Evolutionary conservation across 2,329 filamentous ascomycete species (phyloP).

Genomic region (Alternaria brassicae): DNA sequence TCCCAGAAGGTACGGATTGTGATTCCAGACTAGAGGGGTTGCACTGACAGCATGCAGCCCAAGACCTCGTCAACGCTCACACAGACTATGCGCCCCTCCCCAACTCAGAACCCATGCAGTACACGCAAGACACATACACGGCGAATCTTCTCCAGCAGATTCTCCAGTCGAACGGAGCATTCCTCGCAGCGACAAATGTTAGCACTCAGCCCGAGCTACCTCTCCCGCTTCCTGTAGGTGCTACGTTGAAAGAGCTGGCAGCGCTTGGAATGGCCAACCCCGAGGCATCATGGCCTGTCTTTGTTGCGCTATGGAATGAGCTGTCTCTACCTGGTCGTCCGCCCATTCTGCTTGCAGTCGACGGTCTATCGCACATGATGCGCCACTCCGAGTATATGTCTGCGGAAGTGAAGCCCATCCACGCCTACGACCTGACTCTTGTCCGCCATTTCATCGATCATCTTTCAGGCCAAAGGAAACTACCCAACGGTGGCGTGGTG

Average conservation of each 20-base stretch:
- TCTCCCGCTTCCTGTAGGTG: slow-evolving; percentile 63
- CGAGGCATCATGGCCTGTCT: slow-evolving; percentile 80
- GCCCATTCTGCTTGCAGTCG: slow-evolving; percentile 76
- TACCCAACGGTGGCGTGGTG: slow-evolving; percentile 79
- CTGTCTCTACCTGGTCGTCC: slow-evolving; percentile 66
- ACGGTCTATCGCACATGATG: slow-evolving; percentile 85
- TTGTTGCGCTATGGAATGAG: slow-evolving; percentile 82
- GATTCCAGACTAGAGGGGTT: not conserved
- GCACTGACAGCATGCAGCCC: slow-evolving; percentile 60
- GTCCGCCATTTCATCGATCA: slow-evolving; percentile 77
- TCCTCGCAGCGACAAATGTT: slow-evolving; percentile 65
- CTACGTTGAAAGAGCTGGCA: slow-evolving; percentile 71
- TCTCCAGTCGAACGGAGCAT: slow-evolving; percentile 70
- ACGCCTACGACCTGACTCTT: slow-evolving; percentile 83
- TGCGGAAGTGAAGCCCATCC: slow-evolving; percentile 74
- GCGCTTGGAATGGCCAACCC: slow-evolving; percentile 74
- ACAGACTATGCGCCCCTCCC: slow-evolving; percentile 80
- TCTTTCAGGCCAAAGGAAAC: slow-evolving; percentile 58
- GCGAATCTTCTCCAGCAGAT: slow-evolving; percentile 77
- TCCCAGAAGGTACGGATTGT: slow-evolving; percentile 77
- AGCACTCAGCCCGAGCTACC: slow-evolving; percentile 65
- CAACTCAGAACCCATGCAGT: slow-evolving; percentile 62
- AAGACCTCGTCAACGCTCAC: slow-evolving; percentile 80
- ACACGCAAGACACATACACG: slow-evolving; percentile 80
- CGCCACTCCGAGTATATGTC: slow-evolving; percentile 76